Conservation (phyloP, 306 rosid genomes). For the Ormosia emarginata region DNA sequence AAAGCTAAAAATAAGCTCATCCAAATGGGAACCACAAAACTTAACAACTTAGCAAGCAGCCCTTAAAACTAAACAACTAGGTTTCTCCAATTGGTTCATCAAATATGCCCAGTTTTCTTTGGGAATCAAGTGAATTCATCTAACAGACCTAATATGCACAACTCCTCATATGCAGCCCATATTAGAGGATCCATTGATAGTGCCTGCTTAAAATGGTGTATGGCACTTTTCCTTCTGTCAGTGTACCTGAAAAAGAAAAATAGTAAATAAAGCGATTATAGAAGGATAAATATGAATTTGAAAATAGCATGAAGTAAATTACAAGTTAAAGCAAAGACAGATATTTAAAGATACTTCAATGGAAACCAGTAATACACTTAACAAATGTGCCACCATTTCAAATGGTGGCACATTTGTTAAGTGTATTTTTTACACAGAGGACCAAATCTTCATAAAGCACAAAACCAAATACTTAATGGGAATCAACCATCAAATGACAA, state of each 20-base stretch:
- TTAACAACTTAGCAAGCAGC: background rate
- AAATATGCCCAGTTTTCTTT: background rate
- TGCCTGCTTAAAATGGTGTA: conserved; percentile 46
- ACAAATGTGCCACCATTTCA: too few species aligned
- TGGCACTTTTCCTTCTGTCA: conserved; percentile 44
- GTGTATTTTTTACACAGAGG: background rate
- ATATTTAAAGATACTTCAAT: background rate
- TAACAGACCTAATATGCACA: conserved; percentile 79
- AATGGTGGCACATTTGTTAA: too few species aligned
- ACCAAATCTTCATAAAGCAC: conserved; percentile 7
- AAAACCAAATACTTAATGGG: conserved; percentile 11
- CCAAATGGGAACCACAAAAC: conserved; percentile 1
- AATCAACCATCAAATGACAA: conserved; percentile 13
- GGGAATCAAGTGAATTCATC: conserved; percentile 11
- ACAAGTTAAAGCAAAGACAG: background rate
- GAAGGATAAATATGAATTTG: background rate
- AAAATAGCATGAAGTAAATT: background rate
- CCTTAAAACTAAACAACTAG: background rate
- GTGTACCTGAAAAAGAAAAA: conserved; percentile 38
- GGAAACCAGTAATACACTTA: too few species aligned
- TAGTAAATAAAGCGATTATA: background rate
- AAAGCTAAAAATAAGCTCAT: conserved; percentile 6
- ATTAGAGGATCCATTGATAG: conserved; percentile 45
- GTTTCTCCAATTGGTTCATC: background rate
- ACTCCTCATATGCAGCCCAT: conserved; percentile 91